phyloP scores from a whole-genome alignment of 345 rosid species.

The Sapria himalayana region DNA sequence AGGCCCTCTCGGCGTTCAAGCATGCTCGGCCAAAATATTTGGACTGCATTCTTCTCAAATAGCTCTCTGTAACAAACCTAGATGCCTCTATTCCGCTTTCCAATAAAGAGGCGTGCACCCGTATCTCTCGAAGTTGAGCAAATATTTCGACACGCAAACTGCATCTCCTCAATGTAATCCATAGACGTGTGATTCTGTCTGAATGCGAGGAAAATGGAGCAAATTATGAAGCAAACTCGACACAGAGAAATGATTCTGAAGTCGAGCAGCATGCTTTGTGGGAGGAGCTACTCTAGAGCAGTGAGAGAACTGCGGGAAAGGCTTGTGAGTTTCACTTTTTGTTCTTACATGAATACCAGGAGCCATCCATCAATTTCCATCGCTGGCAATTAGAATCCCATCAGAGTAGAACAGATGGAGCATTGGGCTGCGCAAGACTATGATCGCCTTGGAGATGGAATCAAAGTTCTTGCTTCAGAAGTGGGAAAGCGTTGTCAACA shows the following conservation, averaged over 20 bases:
- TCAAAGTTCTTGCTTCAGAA: slow-evolving; percentile 21
- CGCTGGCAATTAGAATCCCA: slow-evolving; percentile 31
- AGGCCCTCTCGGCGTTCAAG: slow-evolving; percentile 57
- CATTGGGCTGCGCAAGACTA: slow-evolving; percentile 38
- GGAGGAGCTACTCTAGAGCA: slow-evolving; percentile 36
- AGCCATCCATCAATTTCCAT: slow-evolving; percentile 10
- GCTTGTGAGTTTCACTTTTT: slow-evolving; percentile 38
- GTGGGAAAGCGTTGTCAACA: too few relatives aligned
- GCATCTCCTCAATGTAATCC: slow-evolving; percentile 56
- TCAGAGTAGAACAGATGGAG: slow-evolving; percentile 51
- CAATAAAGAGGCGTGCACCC: slow-evolving; percentile 21
- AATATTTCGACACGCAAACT: slow-evolving; percentile 37
- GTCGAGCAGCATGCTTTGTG: slow-evolving; percentile 23
- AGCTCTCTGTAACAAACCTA: slow-evolving; percentile 35
- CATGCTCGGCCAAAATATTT: slow-evolving; percentile 33
- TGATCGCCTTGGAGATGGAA: slow-evolving; percentile 16
- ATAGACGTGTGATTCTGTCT: slow-evolving; percentile 40
- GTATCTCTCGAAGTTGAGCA: slow-evolving; percentile 19
- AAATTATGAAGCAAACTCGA: slow-evolving; percentile 19
- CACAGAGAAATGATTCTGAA: slow-evolving; percentile 8
- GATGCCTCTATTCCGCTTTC: slow-evolving; percentile 21
- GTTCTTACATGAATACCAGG: slow-evolving; percentile 17
- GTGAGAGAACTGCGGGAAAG: slow-evolving; percentile 79
- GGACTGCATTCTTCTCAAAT: slow-evolving; percentile 31
- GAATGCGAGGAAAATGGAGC: slow-evolving; percentile 37